These are phyloP conservation scores for Pseudogymnoascus sp. DNA, from an alignment of 2,329 filamentous ascomycete genomes.

Conservation along the genomic window DNA sequence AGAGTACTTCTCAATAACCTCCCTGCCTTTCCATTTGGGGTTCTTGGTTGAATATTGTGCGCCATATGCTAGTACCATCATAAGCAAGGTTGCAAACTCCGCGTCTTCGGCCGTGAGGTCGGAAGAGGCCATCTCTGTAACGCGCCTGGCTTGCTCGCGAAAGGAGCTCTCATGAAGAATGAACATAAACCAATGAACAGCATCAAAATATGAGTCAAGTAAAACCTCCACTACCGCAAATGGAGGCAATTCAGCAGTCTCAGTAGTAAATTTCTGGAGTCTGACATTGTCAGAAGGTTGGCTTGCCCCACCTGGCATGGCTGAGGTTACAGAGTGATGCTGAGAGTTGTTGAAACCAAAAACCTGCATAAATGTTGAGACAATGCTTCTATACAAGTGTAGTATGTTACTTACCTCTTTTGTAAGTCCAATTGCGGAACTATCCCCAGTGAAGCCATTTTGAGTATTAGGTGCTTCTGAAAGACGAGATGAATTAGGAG, in stretches of 20 bases:
- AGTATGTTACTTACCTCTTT: not conserved
- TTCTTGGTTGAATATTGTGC: conserved; percentile 19
- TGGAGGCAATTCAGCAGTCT: conserved; percentile 9
- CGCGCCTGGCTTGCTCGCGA: conserved; percentile 5
- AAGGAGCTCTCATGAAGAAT: conserved; percentile 32
- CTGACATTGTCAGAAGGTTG: not conserved
- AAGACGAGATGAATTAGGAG: not conserved
- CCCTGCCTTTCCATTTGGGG: not conserved
- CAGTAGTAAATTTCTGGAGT: not conserved
- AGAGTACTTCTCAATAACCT: conserved; percentile 9
- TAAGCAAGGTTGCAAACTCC: not conserved
- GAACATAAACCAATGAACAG: conserved; percentile 34
- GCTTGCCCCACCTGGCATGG: not conserved
- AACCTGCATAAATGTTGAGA: not conserved
- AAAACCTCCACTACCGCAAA: conserved; percentile 21
- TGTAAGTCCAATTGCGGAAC: not conserved
- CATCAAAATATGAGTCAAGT: conserved; percentile 32
- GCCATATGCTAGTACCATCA: conserved; percentile 21
- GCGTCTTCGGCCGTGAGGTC: conserved; percentile 13
- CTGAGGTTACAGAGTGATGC: not conserved
- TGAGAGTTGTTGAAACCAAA: not conserved
- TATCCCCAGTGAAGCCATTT: not conserved
- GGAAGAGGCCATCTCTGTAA: conserved; percentile 14
- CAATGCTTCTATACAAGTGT: not conserved
- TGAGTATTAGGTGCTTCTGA: not conserved